Conservation (phyloP, 371 early-diverging fungal genomes). For the Fennellomyces sp. region DNA sequence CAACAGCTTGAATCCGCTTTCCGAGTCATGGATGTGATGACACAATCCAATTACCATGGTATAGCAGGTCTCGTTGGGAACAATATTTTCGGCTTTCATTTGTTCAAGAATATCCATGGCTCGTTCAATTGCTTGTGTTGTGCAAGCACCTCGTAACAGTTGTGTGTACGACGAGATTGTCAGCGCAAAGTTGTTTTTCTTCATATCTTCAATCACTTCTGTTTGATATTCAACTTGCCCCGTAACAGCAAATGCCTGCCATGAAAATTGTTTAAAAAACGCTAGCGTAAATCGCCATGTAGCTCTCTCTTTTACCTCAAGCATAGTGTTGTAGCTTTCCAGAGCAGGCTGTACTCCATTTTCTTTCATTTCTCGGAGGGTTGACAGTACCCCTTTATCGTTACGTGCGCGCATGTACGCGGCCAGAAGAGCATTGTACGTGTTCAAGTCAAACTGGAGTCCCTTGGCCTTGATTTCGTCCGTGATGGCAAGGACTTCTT, state of each 20-base stretch:
- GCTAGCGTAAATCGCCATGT: background rate
- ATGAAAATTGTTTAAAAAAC: too few species aligned
- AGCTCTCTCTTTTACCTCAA: constrained; percentile 25
- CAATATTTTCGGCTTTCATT: constrained; percentile 42
- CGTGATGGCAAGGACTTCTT: constrained; percentile 23
- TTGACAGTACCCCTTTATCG: constrained; percentile 2
- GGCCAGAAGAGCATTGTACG: constrained; percentile 51
- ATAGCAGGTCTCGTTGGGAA: constrained; percentile 40
- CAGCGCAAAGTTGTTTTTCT: constrained; percentile 31
- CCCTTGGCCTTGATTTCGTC: constrained; percentile 33
- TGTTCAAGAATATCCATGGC: constrained; percentile 51
- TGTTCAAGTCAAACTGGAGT: constrained; percentile 48
- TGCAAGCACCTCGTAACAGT: constrained; percentile 46
- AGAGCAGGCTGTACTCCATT: constrained; percentile 28
- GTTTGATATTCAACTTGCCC: background rate
- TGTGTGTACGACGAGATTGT: constrained; percentile 42
- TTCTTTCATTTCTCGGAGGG: constrained; percentile 34
- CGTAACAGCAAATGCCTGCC: constrained; percentile 1
- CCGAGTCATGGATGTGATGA: constrained; percentile 31
- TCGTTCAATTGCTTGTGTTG: constrained; percentile 38
- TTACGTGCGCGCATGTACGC: constrained; percentile 44
- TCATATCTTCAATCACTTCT: constrained; percentile 33
- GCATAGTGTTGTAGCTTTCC: constrained; percentile 36
- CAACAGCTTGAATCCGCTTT: constrained; percentile 48
- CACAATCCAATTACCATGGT: constrained; percentile 41